phyloP scores from a whole-genome alignment of 1,139 yeast species.

The Hansenula sp. region DNA sequence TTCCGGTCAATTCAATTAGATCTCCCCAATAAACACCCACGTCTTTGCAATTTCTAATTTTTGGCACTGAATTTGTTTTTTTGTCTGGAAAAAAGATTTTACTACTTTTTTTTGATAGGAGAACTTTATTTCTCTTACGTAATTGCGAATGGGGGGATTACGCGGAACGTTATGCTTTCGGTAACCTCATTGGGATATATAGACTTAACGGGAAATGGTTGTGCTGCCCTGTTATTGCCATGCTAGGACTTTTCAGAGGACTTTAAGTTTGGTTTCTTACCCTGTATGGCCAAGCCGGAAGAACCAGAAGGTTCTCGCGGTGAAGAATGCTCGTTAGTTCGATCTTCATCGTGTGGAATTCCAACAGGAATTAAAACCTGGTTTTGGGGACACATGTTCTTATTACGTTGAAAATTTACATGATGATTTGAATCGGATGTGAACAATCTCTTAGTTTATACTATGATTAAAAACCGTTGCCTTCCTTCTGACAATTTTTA shows the following conservation, averaged over 20 bases:
- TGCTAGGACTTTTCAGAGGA: background rate
- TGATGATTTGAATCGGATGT: slow-evolving; percentile 28
- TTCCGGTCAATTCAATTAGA: too few relatives aligned
- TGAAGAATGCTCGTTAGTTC: slow-evolving; percentile 5
- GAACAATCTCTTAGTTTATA: slow-evolving; percentile 29
- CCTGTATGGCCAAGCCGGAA: background rate
- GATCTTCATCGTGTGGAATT: slow-evolving; percentile 1
- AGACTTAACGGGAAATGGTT: background rate
- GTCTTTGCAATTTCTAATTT: too few relatives aligned
- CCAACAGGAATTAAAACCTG: background rate
- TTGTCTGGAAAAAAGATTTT: too few relatives aligned
- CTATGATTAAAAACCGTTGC: slow-evolving; percentile 30
- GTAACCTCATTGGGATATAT: background rate
- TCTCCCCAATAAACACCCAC: too few relatives aligned
- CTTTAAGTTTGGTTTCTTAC: background rate
- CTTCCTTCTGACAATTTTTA: slow-evolving; percentile 26
- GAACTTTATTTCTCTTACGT: too few relatives aligned
- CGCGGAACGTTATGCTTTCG: too few relatives aligned
- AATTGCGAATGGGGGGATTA: too few relatives aligned
- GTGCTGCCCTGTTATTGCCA: background rate
- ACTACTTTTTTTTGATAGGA: too few relatives aligned
- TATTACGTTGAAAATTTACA: background rate
- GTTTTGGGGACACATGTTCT: too few relatives aligned
- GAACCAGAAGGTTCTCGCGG: slow-evolving; percentile 8
- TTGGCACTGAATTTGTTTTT: too few relatives aligned